Percentiles rank a stretch among this genome's conserved stretches.
These are phyloP conservation scores for Nothopassalora personata DNA, from an alignment of 2,329 filamentous ascomycete species.

Conservation along the genomic window DNA sequence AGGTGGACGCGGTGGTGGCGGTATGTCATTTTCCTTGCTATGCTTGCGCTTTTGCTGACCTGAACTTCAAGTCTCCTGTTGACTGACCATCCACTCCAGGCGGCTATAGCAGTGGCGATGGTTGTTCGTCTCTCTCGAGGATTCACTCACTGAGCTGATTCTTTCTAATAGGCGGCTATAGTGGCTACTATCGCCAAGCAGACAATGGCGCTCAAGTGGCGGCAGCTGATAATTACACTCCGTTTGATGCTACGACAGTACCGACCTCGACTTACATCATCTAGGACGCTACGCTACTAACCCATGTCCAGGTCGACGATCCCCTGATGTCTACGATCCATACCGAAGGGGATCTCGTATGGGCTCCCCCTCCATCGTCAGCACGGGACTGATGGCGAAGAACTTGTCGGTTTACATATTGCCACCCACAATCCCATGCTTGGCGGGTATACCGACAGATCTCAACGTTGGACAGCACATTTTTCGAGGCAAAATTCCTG, in stretches of 20 bases:
- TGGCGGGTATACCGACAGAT: constrained; percentile 52
- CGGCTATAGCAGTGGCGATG: too few relatives aligned
- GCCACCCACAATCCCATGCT: constrained; percentile 73
- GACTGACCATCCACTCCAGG: too few relatives aligned
- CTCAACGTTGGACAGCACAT: constrained; percentile 73
- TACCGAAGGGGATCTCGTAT: constrained; percentile 46
- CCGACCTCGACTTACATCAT: too few relatives aligned
- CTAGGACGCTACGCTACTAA: too few relatives aligned
- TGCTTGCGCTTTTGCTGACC: too few relatives aligned
- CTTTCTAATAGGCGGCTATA: not conserved
- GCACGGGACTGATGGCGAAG: constrained; percentile 60
- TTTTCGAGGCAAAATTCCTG: constrained; percentile 51
- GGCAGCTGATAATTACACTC: too few relatives aligned
- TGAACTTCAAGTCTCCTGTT: too few relatives aligned
- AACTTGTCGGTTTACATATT: constrained; percentile 62
- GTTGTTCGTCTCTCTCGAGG: not conserved
- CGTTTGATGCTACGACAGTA: too few relatives aligned
- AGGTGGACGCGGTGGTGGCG: too few relatives aligned
- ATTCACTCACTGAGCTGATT: not conserved
- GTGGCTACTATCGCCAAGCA: not conserved
- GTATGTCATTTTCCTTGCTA: too few relatives aligned
- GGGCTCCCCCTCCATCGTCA: constrained; percentile 63
- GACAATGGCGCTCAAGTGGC: not conserved
- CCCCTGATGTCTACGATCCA: constrained; percentile 56
- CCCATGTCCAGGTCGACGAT: constrained; percentile 42